Evolutionary conservation across 208 protist species (phyloP).

Genomic region (Wallacemonas sp.): DNA sequence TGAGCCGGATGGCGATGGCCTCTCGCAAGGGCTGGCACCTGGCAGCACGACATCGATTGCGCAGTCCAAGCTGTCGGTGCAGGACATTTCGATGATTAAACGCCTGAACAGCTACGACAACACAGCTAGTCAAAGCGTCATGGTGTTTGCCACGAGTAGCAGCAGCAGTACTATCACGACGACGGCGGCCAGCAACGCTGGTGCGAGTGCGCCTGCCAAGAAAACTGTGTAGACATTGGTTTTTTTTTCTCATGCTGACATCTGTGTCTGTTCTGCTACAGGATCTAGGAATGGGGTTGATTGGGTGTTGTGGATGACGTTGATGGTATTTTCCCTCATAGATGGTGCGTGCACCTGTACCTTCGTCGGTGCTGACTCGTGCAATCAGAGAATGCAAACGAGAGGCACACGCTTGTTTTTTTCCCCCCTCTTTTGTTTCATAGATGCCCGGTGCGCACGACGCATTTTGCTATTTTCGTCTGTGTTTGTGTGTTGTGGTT

Average conservation of each 20-base stretch:
- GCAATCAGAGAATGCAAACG: no score
- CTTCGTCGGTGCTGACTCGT: no score
- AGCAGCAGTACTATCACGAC: not conserved
- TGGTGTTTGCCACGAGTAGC: slow-evolving; percentile 60
- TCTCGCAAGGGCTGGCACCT: not conserved
- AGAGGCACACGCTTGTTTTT: not conserved
- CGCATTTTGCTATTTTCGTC: not conserved
- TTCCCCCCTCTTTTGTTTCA: slow-evolving; percentile 5
- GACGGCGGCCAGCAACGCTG: not conserved
- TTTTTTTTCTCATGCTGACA: not conserved
- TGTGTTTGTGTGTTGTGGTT: no score
- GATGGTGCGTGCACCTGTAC: not conserved
- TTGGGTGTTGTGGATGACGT: not conserved
- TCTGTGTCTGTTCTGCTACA: no score
- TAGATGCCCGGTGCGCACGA: not conserved
- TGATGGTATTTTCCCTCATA: not conserved
- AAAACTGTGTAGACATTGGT: no score
- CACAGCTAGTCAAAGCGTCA: slow-evolving; percentile 66
- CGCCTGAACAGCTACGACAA: slow-evolving; percentile 84
- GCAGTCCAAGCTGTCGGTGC: slow-evolving; percentile 41
- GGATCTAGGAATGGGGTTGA: no score
- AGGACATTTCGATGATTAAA: slow-evolving; percentile 81
- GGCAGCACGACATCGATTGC: slow-evolving; percentile 22
- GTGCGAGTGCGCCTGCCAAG: no score
- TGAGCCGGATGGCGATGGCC: not conserved